A percentile compares a stretch with the other conserved stretches of the same genome.
Conservation (phyloP, 441 rosid genomes). For the Pelargonium citronellum region DNA sequence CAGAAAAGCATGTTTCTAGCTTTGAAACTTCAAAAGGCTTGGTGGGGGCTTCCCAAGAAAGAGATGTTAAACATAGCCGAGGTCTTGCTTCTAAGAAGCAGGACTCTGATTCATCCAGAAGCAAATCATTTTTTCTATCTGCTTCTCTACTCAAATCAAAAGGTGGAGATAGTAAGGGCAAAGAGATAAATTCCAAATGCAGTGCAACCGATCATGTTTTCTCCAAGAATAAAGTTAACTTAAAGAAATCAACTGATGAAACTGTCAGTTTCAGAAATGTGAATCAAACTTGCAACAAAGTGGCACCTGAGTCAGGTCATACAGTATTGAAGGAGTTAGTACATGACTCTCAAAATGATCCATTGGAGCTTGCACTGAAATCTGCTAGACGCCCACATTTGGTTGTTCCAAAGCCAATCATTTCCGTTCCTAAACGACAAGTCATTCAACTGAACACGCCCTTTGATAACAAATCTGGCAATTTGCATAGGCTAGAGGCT, state of each 20-base stretch:
- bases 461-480: conserved; percentile 48
- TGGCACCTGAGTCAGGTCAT: conserved; percentile 36
- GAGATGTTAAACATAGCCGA: conserved; percentile 30
- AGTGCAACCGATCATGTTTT: conserved; percentile 28
- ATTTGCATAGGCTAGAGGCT: conserved; percentile 47
- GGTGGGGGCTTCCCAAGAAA: conserved; percentile 27
- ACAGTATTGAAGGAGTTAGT: conserved; percentile 49
- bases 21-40: conserved; percentile 34
- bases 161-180: conserved; percentile 35
- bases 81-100: conserved; percentile 34
- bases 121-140: conserved; percentile 12
- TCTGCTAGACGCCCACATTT: conserved; percentile 39
- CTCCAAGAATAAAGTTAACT: conserved; percentile 28
- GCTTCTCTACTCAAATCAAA: conserved; percentile 24
- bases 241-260: conserved; percentile 34
- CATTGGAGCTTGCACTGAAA: conserved; percentile 46
- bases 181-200: conserved; percentile 36
- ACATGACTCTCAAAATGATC: conserved; percentile 40
- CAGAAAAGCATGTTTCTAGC: conserved; percentile 32
- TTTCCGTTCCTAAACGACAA: conserved; percentile 70
- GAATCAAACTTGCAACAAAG: conserved; percentile 31
- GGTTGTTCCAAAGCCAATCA: conserved; percentile 41
- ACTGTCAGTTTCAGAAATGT: conserved; percentile 27
- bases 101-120: conserved; percentile 25
- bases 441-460: conserved; percentile 87